A percentile compares a stretch with the other conserved stretches of the same genome.
These are phyloP conservation scores for Herpetomonas samuelpessoai DNA, from an alignment of 208 protist genomes.

Conservation along the genomic window DNA sequence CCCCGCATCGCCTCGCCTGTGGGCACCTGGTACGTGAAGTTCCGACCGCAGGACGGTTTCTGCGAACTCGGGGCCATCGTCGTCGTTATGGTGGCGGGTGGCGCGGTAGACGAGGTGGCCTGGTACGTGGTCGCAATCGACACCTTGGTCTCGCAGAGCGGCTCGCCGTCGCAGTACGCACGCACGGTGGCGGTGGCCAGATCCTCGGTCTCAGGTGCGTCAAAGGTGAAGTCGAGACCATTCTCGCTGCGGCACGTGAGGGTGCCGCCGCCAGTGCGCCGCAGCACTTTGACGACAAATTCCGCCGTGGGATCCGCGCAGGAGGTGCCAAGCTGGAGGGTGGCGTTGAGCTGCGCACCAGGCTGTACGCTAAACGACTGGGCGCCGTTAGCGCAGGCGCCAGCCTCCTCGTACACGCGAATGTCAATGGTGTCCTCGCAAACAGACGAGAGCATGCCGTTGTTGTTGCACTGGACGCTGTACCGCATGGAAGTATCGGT, in stretches of 20 bases:
- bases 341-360: constrained; percentile 7
- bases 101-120: constrained; percentile 4
- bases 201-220: constrained; percentile 35
- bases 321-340: constrained; percentile 9
- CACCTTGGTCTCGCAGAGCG: constrained; percentile 39
- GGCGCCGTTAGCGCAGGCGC: constrained; percentile 11
- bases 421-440: constrained; percentile 31
- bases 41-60: constrained; percentile 21
- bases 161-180: constrained; percentile 40
- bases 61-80: constrained; percentile 5
- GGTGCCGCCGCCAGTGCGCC: background rate
- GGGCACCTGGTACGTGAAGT: constrained; percentile 46
- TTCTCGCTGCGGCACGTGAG: background rate
- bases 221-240: constrained; percentile 27
- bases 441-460: constrained; percentile 20
- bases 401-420: constrained; percentile 15
- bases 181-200: constrained; percentile 30
- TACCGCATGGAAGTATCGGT: constrained; percentile 22
- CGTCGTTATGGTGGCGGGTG: constrained; percentile 8
- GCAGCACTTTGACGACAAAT: constrained; percentile 10
- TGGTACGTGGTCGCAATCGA: constrained; percentile 13
- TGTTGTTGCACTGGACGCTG: constrained; percentile 14
- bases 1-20: constrained; percentile 38
- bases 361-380: constrained; percentile 17
- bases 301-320: constrained; percentile 6